These are phyloP conservation scores for Tolypocladium capitatum DNA, from an alignment of 2,329 filamentous ascomycete species.

Conservation along the genomic window DNA sequence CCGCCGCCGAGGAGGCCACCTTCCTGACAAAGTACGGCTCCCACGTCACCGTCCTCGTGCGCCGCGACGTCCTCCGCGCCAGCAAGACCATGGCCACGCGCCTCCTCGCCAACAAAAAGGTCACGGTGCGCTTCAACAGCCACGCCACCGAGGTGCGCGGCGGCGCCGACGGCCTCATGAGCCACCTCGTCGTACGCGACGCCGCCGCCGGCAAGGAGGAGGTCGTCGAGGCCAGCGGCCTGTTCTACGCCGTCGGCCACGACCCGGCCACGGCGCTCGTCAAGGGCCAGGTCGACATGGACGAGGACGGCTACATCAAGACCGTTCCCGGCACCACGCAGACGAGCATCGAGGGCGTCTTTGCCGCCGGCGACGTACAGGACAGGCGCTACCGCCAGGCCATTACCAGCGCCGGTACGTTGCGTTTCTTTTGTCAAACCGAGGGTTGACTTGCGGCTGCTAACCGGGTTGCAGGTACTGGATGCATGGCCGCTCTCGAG, in stretches of 20 bases:
- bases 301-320: constrained; percentile 80
- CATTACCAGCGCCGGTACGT: constrained; percentile 81
- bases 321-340: constrained; percentile 80
- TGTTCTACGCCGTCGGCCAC: constrained; percentile 97
- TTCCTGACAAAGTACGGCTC: constrained; percentile 96
- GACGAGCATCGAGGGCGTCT: constrained; percentile 84
- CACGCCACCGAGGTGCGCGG: constrained; percentile 74
- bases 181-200: constrained; percentile 72
- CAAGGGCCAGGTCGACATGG: constrained; percentile 79
- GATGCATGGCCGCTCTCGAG: constrained; percentile 90
- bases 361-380: constrained; percentile 94
- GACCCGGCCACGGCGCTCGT: constrained; percentile 85
- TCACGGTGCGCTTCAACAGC: constrained; percentile 78
- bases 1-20: constrained; percentile 90
- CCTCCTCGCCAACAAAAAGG: constrained; percentile 71
- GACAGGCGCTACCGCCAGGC: constrained; percentile 97
- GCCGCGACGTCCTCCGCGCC: constrained; percentile 74
- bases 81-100: constrained; percentile 86
- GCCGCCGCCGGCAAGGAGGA: constrained; percentile 62
- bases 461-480: constrained; percentile 49
- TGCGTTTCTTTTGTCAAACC: background rate
- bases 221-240: constrained; percentile 76
- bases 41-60: constrained; percentile 87
- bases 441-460: background rate
- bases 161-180: constrained; percentile 77